Evolutionary conservation across 257 asterid species (phyloP).

Genomic region (Leonotis leonurus): DNA sequence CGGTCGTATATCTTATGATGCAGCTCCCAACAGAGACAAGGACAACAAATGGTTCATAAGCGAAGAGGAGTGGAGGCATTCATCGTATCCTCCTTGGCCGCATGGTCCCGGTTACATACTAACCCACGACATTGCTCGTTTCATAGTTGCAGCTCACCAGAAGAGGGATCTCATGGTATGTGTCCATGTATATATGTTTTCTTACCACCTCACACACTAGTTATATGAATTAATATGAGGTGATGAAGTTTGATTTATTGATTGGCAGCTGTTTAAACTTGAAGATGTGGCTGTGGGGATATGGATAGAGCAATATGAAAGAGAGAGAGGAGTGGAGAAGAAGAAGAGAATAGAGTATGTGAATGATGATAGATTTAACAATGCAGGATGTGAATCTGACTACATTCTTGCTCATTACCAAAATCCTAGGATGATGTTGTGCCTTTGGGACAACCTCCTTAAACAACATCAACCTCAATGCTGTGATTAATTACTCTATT

Average conservation of each 20-base stretch:
- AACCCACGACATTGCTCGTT: slow-evolving; percentile 77
- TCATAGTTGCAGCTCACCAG: slow-evolving; percentile 69
- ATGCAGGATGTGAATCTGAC: slow-evolving; percentile 68
- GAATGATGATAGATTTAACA: slow-evolving; percentile 55
- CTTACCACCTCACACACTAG: no score
- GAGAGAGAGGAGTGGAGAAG: slow-evolving; percentile 35
- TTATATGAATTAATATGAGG: neutral
- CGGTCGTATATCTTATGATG: slow-evolving; percentile 74
- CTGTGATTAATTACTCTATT: slow-evolving; percentile 30
- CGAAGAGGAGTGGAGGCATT: slow-evolving; percentile 84
- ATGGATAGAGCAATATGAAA: slow-evolving; percentile 68
- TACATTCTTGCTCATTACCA: slow-evolving; percentile 89
- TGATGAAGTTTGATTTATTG: neutral
- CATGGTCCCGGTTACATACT: slow-evolving; percentile 94
- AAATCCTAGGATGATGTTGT: slow-evolving; percentile 66
- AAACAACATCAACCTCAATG: slow-evolving; percentile 63
- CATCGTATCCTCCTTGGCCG: slow-evolving; percentile 90
- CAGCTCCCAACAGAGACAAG: slow-evolving; percentile 78
- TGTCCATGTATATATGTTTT: neutral
- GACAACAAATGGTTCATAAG: slow-evolving; percentile 91
- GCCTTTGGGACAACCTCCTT: slow-evolving; percentile 84
- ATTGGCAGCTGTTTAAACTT: slow-evolving; percentile 62
- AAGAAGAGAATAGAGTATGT: slow-evolving; percentile 41
- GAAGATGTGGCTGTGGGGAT: slow-evolving; percentile 98
- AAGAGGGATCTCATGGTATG: slow-evolving; percentile 59